Percentiles rank a stretch among this genome's conserved stretches.
Evolutionary conservation across 768 basidiomycete genomes (phyloP).

Genomic region (Royoungia palumana): DNA sequence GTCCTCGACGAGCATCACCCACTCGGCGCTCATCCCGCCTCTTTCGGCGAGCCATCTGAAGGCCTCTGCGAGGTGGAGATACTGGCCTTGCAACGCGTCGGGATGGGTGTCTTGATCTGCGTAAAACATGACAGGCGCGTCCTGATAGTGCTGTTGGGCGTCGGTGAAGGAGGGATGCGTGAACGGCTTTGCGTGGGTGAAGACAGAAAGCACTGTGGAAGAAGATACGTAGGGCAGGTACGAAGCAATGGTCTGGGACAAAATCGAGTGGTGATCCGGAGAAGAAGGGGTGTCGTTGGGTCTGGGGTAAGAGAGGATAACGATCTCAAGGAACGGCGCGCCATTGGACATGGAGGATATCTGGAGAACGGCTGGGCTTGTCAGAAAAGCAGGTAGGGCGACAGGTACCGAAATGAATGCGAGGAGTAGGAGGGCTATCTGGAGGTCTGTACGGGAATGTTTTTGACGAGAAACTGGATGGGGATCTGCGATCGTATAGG

Average conservation of each 20-base stretch:
- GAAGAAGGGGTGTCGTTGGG: conserved; percentile 29
- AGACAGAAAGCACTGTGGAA: conserved; percentile 34
- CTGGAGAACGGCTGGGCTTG: conserved; percentile 1
- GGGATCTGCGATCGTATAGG: not conserved
- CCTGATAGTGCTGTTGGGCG: conserved; percentile 24
- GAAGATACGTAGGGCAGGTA: conserved; percentile 34
- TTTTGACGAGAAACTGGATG: conserved; percentile 1
- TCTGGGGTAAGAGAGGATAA: conserved; percentile 40
- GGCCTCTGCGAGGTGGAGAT: conserved; percentile 41
- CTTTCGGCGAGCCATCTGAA: conserved; percentile 34
- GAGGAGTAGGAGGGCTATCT: conserved; percentile 20
- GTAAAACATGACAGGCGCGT: conserved; percentile 22
- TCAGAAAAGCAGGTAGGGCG: conserved; percentile 1
- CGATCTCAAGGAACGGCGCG: conserved; percentile 37
- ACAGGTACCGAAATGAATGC: conserved; percentile 5
- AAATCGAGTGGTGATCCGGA: conserved; percentile 19
- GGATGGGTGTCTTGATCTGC: conserved; percentile 31
- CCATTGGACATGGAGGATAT: conserved; percentile 14
- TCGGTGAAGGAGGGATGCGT: conserved; percentile 32
- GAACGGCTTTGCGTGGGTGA: conserved; percentile 32
- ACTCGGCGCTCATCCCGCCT: conserved; percentile 29
- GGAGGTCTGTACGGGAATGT: conserved; percentile 14
- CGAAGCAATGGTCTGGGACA: conserved; percentile 37
- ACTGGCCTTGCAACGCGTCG: conserved; percentile 29
- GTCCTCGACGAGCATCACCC: conserved; percentile 44